A percentile compares a stretch with the other conserved stretches of the same genome.
phyloP scores from a whole-genome alignment of 75 land plant species.

The Ceratopteris richardii region DNA sequence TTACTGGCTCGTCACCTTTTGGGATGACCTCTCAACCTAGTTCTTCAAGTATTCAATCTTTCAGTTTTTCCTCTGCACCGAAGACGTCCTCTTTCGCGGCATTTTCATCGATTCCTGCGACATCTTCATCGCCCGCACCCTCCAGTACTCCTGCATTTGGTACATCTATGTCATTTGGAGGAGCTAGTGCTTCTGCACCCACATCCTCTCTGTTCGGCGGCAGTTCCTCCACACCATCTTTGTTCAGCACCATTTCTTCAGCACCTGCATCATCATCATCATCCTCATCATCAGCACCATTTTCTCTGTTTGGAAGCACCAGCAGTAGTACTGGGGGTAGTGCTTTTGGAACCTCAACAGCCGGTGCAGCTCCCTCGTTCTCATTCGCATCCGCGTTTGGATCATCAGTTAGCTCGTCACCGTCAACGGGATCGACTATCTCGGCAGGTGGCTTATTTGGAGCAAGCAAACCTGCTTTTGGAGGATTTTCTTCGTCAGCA shows the following conservation, averaged over 20 bases:
- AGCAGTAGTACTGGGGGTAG: background rate
- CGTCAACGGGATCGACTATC: background rate
- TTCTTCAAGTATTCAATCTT: background rate
- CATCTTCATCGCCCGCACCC: slow-evolving; percentile 1
- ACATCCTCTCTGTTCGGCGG: slow-evolving; percentile 7
- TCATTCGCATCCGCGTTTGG: background rate
- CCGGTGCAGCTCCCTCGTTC: background rate
- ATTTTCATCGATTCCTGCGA: background rate
- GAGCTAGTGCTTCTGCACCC: background rate
- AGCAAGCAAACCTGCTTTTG: slow-evolving; percentile 1
- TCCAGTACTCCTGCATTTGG: background rate
- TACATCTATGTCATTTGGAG: background rate
- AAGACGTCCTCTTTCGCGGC: background rate
- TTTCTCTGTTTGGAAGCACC: background rate
- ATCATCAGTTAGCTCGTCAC: background rate
- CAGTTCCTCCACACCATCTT: slow-evolving; percentile 1
- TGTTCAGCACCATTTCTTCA: background rate
- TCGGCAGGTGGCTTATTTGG: background rate
- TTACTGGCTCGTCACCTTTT: background rate
- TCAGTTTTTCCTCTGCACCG: slow-evolving; percentile 10
- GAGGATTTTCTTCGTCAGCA: slow-evolving; percentile 2
- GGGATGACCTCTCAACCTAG: slow-evolving; percentile 1
- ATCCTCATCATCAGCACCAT: background rate
- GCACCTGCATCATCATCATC: too few relatives aligned
- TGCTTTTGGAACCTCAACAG: background rate